Evolutionary conservation across 306 rosid species (phyloP).

Genomic region (Crotalaria pallida): DNA sequence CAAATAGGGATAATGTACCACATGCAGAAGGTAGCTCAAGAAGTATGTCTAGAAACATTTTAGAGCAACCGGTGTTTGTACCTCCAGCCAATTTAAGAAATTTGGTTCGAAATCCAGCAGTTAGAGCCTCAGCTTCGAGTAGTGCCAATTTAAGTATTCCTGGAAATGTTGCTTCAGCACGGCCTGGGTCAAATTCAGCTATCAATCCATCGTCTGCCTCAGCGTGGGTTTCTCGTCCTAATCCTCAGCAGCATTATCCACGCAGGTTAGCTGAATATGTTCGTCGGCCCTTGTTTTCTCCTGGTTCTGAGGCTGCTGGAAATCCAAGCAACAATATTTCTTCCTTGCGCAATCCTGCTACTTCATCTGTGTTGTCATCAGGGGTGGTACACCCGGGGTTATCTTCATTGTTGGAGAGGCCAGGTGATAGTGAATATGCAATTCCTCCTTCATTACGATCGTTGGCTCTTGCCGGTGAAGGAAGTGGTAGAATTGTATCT

Average conservation of each 20-base stretch:
- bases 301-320: constrained; percentile 62
- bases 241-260: constrained; percentile 67
- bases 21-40: constrained; percentile 56
- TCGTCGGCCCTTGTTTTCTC: constrained; percentile 66
- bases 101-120: constrained; percentile 40
- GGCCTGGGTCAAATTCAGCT: constrained; percentile 43
- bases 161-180: constrained; percentile 62
- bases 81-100: constrained; percentile 68
- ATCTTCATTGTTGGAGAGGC: constrained; percentile 71
- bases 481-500: constrained; percentile 78
- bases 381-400: constrained; percentile 55
- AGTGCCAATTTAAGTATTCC: constrained; percentile 49
- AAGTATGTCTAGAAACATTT: constrained; percentile 49
- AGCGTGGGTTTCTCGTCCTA: constrained; percentile 64
- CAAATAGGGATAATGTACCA: constrained; percentile 44
- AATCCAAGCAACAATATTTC: constrained; percentile 42
- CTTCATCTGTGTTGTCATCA: constrained; percentile 53
- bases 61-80: constrained; percentile 60
- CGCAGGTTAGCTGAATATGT: constrained; percentile 75
- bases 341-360: constrained; percentile 50
- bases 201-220: constrained; percentile 55
- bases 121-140: constrained; percentile 36
- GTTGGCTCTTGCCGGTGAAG: constrained; percentile 64
- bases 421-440: constrained; percentile 58
- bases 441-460: constrained; percentile 69